Percentiles rank a stretch among this genome's conserved stretches.
Conservation (phyloP, 2,329 filamentous ascomycete species). For the Colletotrichum sp. region DNA sequence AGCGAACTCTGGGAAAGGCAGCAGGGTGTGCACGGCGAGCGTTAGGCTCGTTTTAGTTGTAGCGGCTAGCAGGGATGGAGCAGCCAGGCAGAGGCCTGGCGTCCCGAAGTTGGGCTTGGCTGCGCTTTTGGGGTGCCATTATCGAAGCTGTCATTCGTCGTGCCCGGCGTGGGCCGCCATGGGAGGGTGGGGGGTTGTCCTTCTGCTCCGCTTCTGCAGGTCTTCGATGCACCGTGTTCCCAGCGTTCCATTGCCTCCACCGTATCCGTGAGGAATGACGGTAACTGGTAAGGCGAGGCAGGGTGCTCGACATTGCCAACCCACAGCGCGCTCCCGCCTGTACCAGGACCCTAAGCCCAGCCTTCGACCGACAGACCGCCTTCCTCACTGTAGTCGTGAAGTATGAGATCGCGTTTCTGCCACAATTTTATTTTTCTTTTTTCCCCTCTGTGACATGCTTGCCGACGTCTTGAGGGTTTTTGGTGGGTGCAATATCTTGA, state of each 20-base stretch:
- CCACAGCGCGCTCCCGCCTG: neutral
- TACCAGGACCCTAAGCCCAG: neutral
- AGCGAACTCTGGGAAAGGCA: slow-evolving; percentile 11
- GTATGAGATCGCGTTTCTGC: slow-evolving; percentile 6
- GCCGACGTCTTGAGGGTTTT: neutral
- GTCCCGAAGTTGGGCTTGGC: slow-evolving; percentile 12
- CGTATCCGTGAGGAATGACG: neutral
- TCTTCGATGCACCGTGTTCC: slow-evolving; percentile 18
- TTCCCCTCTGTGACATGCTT: neutral
- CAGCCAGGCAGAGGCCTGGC: slow-evolving; percentile 2
- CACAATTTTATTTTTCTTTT: neutral
- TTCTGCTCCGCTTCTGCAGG: slow-evolving; percentile 16
- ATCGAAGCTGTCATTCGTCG: slow-evolving; percentile 11
- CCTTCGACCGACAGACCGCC: neutral
- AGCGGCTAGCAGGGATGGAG: slow-evolving; percentile 15
- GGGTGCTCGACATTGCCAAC: neutral
- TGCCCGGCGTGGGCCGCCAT: neutral
- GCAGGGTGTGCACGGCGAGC: slow-evolving; percentile 9
- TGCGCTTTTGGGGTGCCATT: slow-evolving; percentile 1
- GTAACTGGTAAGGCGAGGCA: neutral
- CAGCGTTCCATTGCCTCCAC: slow-evolving; percentile 10
- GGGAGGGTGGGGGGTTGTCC: neutral
- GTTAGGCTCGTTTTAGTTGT: slow-evolving; percentile 19
- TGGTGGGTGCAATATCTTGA: neutral
- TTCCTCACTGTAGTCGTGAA: neutral